A percentile compares a stretch with the other conserved stretches of the same genome.
Conservation (phyloP, 2,329 filamentous ascomycete genomes). For the Nannizziopsis barbatae region DNA sequence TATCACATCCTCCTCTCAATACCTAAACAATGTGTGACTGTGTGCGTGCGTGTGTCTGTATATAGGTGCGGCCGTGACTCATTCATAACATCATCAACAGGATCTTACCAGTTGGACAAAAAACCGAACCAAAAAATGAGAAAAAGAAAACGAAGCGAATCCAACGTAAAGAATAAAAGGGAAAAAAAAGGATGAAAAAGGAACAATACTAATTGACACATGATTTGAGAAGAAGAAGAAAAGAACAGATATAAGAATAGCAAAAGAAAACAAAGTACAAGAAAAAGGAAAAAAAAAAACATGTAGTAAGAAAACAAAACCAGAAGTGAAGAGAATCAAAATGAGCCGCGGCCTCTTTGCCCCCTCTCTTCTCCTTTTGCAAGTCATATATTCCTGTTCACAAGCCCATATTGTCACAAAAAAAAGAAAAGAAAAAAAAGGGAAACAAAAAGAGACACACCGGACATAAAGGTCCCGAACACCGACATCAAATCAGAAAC, state of each 20-base stretch:
- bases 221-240: too few relatives aligned
- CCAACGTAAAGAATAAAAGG: conserved; percentile 11
- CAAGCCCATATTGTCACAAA: conserved; percentile 2
- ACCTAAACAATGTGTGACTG: conserved; percentile 20
- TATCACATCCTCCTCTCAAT: conserved; percentile 7
- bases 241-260: conserved; percentile 16
- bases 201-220: conserved; percentile 23
- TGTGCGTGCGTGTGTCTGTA: too few relatives aligned
- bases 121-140: conserved; percentile 14
- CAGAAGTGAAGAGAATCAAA: background rate
- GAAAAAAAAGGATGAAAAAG: conserved; percentile 15
- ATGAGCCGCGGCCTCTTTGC: background rate
- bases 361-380: background rate
- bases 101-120: too few relatives aligned
- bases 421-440: conserved; percentile 11
- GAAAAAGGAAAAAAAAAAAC: conserved; percentile 5
- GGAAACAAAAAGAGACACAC: conserved; percentile 3
- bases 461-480: background rate
- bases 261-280: conserved; percentile 9
- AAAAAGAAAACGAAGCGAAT: conserved; percentile 7
- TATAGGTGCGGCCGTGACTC: background rate
- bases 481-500: background rate
- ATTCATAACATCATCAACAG: background rate
- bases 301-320: conserved; percentile 14
- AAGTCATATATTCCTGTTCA: background rate